Evolutionary conservation across 192 early-diverging fungal species (phyloP).

Genomic region (Lunasporangiospora selenospora): DNA sequence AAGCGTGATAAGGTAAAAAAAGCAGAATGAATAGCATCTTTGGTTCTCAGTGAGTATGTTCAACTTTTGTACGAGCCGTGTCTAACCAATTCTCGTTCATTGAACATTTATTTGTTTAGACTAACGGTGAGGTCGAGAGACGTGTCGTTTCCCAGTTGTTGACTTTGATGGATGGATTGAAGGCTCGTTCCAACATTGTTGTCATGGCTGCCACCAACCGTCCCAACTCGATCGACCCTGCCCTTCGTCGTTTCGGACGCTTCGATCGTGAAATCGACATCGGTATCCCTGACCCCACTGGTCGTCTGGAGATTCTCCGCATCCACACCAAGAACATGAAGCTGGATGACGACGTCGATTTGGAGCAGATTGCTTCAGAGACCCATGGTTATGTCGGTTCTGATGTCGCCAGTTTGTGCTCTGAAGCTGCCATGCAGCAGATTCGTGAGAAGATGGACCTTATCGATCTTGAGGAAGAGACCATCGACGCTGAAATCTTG

Average conservation of each 20-base stretch:
- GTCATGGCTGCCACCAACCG: constrained; percentile 99
- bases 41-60: no score
- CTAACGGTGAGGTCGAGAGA: constrained; percentile 98
- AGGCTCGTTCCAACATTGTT: constrained; percentile 96
- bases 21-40: no score
- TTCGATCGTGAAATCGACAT: constrained; percentile 99
- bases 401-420: constrained; percentile 96
- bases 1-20: constrained; percentile 95
- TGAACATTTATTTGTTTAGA: constrained; percentile 45
- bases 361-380: constrained; percentile 96
- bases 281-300: constrained; percentile 98
- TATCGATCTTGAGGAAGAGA: constrained; percentile 98
- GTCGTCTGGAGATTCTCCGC: constrained; percentile 97
- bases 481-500: constrained; percentile 96
- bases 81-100: background rate
- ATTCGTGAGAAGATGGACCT: constrained; percentile 99
- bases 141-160: constrained; percentile 98
- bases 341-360: constrained; percentile 94
- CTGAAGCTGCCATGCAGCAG: constrained; percentile 99
- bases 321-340: constrained; percentile 99
- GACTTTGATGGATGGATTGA: constrained; percentile 98
- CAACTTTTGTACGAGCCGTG: no score
- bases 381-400: constrained; percentile 98
- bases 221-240: constrained; percentile 98
- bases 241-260: constrained; percentile 97